Conservation (phyloP, 2,329 filamentous ascomycete genomes). For the Calonectria pseudoreteaudii region DNA sequence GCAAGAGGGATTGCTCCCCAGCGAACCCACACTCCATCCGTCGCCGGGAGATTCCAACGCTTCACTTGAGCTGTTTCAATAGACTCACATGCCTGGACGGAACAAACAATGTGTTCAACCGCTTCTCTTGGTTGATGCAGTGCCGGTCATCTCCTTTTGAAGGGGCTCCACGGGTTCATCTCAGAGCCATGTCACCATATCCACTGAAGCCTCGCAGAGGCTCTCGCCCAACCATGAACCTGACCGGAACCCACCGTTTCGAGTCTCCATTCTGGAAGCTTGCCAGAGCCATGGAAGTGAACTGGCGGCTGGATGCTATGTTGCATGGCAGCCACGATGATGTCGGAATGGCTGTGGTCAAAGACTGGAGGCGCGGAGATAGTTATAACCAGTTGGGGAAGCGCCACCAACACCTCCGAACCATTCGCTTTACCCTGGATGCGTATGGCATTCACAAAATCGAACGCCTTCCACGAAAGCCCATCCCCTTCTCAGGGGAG, state of each 20-base stretch:
- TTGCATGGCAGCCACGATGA: not conserved
- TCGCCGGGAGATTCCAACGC: not conserved
- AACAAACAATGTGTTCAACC: not conserved
- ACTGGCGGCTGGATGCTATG: not conserved
- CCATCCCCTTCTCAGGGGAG: not conserved
- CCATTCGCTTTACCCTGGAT: not conserved
- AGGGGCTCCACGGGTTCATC: not conserved
- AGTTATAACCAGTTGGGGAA: not conserved
- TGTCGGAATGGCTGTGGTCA: not conserved
- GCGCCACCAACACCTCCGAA: not conserved
- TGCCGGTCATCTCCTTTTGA: not conserved
- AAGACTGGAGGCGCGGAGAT: not conserved
- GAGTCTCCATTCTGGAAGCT: slow-evolving; percentile 3
- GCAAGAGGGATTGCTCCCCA: not conserved
- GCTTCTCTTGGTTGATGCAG: not conserved
- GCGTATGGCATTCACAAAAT: not conserved
- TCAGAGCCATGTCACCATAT: not conserved
- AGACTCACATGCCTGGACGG: not conserved
- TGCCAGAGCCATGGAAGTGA: not conserved
- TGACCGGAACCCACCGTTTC: not conserved
- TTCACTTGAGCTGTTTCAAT: not conserved
- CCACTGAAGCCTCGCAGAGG: not conserved
- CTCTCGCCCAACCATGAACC: not conserved
- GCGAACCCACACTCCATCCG: not conserved
- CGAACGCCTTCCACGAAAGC: not conserved